A percentile compares a stretch with the other conserved stretches of the same genome.
These are phyloP conservation scores for Aurinia saxatilis DNA, from an alignment of 345 rosid genomes.

Conservation along the genomic window DNA sequence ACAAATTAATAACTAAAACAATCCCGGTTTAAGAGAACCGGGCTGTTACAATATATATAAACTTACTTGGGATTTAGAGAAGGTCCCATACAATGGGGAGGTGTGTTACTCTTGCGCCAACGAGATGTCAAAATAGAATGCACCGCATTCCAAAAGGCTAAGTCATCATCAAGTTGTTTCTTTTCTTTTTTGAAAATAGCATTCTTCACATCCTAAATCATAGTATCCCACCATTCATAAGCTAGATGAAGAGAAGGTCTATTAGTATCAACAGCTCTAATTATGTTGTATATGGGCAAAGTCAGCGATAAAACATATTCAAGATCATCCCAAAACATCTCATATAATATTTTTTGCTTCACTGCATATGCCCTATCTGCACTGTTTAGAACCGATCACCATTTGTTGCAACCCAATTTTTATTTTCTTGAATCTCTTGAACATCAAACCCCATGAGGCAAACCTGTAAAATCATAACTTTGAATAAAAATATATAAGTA, in stretches of 20 bases:
- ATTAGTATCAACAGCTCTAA: background rate
- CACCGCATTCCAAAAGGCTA: background rate
- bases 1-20: no score
- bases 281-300: background rate
- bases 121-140: background rate
- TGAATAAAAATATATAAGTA: no score
- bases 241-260: background rate
- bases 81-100: background rate
- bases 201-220: background rate
- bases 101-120: background rate
- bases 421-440: background rate
- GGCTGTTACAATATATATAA: no score
- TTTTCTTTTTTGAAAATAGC: background rate
- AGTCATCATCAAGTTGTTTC: background rate
- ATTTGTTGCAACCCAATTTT: background rate
- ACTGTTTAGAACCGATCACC: background rate
- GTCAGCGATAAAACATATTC: background rate
- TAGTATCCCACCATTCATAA: background rate
- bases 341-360: background rate
- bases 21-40: no score
- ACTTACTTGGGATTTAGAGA: background rate
- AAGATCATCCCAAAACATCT: background rate
- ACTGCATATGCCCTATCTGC: background rate
- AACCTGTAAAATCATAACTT: background rate
- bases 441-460: background rate